phyloP scores from a whole-genome alignment of 2,329 filamentous ascomycete genomes.

The Penicillium sp. region DNA sequence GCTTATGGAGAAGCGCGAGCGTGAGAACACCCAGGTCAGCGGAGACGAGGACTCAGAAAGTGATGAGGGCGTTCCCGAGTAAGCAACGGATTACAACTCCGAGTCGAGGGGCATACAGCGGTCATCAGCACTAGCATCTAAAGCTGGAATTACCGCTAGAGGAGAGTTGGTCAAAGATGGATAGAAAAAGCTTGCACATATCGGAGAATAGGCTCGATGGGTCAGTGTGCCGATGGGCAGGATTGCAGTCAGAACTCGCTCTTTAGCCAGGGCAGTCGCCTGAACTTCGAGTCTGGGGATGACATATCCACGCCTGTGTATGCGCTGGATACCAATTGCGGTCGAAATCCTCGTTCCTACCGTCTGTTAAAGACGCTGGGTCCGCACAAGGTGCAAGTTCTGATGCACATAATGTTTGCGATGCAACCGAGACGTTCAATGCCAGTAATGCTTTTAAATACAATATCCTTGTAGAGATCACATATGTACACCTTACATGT shows the following conservation, averaged over 20 bases:
- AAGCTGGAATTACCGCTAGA: constrained; percentile 14
- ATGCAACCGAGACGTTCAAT: constrained; percentile 26
- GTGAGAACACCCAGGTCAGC: constrained; percentile 96
- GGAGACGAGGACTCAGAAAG: constrained; percentile 96
- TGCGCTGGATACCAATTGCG: constrained; percentile 15
- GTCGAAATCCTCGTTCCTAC: constrained; percentile 15
- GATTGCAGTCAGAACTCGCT: constrained; percentile 22
- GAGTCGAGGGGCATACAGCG: constrained; percentile 15
- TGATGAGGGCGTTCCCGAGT: constrained; percentile 74
- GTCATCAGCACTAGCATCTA: constrained; percentile 17
- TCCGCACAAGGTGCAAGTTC: constrained; percentile 27
- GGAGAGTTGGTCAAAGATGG: constrained; percentile 19
- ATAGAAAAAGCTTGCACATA: constrained; percentile 19
- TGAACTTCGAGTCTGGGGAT: constrained; percentile 18
- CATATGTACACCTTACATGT: background rate
- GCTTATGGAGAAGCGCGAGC: constrained; percentile 97
- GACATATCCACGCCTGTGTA: constrained; percentile 15
- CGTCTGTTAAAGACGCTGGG: constrained; percentile 6
- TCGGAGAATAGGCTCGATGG: constrained; percentile 17
- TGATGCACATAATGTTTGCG: constrained; percentile 38
- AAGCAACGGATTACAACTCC: constrained; percentile 18
- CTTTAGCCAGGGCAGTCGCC: constrained; percentile 20
- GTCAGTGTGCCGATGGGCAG: constrained; percentile 18
- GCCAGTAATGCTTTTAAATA: constrained; percentile 25
- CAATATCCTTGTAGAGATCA: background rate